Conservation (phyloP, 2,329 filamentous ascomycete species). For the Parastagonospora nodorum region DNA sequence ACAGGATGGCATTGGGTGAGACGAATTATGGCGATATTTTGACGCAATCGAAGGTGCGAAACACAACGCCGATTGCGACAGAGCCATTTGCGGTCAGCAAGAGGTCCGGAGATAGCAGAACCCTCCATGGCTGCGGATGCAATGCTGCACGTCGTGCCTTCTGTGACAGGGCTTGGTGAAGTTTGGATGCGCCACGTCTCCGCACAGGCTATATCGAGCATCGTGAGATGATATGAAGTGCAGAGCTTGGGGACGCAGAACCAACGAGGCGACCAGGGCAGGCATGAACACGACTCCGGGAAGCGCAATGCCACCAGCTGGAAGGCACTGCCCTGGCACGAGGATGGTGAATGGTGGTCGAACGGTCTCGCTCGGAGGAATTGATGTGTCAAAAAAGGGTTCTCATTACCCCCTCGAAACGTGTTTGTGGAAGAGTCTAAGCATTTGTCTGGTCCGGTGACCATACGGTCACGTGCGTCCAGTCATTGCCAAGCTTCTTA, state of each 20-base stretch:
- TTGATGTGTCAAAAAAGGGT: constrained; percentile 37
- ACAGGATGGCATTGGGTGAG: not conserved
- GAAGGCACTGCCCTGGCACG: constrained; percentile 25
- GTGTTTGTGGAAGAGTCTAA: not conserved
- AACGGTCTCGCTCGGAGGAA: constrained; percentile 26
- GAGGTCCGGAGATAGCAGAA: constrained; percentile 16
- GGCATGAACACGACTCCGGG: constrained; percentile 13
- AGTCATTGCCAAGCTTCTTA: not conserved
- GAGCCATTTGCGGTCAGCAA: constrained; percentile 9
- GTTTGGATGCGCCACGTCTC: constrained; percentile 15
- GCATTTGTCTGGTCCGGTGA: not conserved
- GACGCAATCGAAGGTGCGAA: constrained; percentile 12
- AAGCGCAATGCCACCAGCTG: constrained; percentile 18
- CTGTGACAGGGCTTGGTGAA: not conserved
- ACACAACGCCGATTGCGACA: constrained; percentile 17
- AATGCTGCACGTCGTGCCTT: constrained; percentile 17
- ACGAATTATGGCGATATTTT: constrained; percentile 6
- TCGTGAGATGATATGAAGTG: constrained; percentile 11
- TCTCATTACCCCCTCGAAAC: constrained; percentile 5
- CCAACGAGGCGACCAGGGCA: constrained; percentile 18
- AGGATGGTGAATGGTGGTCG: constrained; percentile 27
- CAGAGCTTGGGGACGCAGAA: constrained; percentile 6
- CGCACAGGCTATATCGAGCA: constrained; percentile 15
- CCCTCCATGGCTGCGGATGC: constrained; percentile 9
- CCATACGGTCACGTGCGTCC: not conserved